Evolutionary conservation across 768 basidiomycete species (phyloP).

Genomic region (Dentipellis sp.): DNA sequence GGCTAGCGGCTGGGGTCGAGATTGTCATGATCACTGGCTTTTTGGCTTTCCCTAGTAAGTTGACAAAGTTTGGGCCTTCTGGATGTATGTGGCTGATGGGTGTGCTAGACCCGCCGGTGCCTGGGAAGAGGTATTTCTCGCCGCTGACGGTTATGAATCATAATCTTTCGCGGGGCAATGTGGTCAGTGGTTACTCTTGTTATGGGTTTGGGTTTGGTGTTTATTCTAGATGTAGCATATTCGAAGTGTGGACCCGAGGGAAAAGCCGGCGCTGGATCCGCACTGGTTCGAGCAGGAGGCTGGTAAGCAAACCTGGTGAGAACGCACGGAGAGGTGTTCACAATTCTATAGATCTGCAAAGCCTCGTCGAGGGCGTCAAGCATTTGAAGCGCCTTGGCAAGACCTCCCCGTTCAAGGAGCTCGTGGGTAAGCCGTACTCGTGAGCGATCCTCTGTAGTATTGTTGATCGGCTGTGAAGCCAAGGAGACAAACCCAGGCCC

Average conservation of each 20-base stretch:
- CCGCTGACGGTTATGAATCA: conserved; percentile 1
- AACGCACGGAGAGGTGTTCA: too few species aligned
- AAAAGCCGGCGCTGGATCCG: conserved; percentile 10
- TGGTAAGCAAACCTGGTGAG: conserved; percentile 5
- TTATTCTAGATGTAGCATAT: conserved; percentile 14
- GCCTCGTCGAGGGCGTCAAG: conserved; percentile 14
- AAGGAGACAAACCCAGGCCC: conserved; percentile 24
- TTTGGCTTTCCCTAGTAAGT: not conserved
- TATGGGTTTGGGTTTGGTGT: not conserved
- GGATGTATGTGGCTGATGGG: not conserved
- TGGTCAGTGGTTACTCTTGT: conserved; percentile 12
- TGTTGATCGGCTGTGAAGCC: conserved; percentile 4
- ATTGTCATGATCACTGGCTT: not conserved
- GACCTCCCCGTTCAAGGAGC: conserved; percentile 12
- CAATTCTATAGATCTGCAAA: conserved; percentile 2
- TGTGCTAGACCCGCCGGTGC: conserved; percentile 6
- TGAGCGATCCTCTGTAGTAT: not conserved
- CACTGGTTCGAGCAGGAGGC: conserved; percentile 15
- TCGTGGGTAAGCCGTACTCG: not conserved
- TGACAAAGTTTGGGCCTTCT: fast-evolving
- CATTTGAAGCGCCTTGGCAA: conserved; percentile 12
- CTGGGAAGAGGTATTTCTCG: conserved; percentile 3
- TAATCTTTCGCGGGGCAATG: conserved; percentile 10
- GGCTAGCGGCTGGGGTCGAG: conserved; percentile 4
- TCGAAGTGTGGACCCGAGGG: conserved; percentile 7